Conservation (phyloP, 805 yeast genomes). For the Wickerhamomyces xylosicus region DNA sequence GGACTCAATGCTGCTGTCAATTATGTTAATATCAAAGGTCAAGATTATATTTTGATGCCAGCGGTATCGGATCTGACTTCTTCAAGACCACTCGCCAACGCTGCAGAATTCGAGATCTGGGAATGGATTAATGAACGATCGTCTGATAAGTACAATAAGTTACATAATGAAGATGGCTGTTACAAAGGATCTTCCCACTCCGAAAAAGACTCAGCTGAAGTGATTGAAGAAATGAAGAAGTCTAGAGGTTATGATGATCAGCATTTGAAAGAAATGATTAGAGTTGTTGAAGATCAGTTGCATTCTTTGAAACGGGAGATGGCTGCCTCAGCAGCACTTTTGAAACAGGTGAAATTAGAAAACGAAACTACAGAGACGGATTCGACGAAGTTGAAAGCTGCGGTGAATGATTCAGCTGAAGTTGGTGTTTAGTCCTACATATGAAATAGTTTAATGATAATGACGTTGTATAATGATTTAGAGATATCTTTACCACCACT, state of each 20-base stretch:
- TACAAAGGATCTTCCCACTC: no score
- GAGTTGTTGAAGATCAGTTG: conserved; percentile 13
- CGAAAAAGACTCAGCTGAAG: not conserved
- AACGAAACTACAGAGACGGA: no score
- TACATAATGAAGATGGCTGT: not conserved
- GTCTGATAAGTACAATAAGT: no score
- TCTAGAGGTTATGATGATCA: conserved; percentile 12
- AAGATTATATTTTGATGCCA: conserved; percentile 15
- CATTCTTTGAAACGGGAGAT: conserved; percentile 6
- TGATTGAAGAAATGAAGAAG: not conserved
- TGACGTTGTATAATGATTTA: no score
- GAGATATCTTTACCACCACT: no score
- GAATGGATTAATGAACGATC: conserved; percentile 19
- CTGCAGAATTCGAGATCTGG: conserved; percentile 19
- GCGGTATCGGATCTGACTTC: conserved; percentile 5
- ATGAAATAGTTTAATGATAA: no score
- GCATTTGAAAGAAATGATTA: conserved; percentile 15
- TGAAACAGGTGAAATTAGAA: no score
- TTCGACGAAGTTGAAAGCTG: no score
- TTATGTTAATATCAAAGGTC: conserved; percentile 15
- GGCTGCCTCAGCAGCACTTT: no score
- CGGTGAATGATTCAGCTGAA: no score
- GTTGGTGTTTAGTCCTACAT: no score
- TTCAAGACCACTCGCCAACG: conserved; percentile 1
- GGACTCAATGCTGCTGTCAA: not conserved